Conservation (phyloP, 176 grass and related monocot species). For the Stipa capillata region DNA sequence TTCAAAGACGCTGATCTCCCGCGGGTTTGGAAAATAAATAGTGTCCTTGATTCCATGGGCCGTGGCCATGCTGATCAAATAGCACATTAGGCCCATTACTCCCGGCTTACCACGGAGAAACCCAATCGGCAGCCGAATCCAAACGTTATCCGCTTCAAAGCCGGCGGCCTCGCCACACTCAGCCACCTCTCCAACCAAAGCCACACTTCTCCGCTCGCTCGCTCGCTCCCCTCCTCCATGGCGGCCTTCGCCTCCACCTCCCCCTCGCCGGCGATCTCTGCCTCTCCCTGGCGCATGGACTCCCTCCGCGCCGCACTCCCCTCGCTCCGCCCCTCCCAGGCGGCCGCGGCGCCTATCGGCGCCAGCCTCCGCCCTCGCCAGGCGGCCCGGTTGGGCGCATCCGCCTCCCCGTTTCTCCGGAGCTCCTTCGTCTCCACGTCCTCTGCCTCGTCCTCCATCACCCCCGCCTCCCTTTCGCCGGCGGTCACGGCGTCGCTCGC, state of each 20-base stretch:
- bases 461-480: not conserved
- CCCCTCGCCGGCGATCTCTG: constrained; percentile 34
- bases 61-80: not conserved
- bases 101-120: not conserved
- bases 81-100: not conserved
- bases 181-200: not conserved
- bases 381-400: not conserved
- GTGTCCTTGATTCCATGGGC: too few species aligned
- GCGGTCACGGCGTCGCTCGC: not conserved
- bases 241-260: constrained; percentile 38
- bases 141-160: constrained; percentile 50
- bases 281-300: constrained; percentile 52
- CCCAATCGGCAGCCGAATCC: not conserved
- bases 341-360: not conserved
- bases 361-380: not conserved
- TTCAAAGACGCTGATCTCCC: too few species aligned
- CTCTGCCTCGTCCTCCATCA: not conserved
- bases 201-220: not conserved
- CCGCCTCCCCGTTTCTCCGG: not conserved
- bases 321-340: not conserved
- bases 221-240: constrained; percentile 12
- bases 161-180: not conserved
- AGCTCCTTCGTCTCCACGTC: constrained; percentile 1
- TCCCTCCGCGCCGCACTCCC: constrained; percentile 52
- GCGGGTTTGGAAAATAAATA: too few species aligned